A percentile compares a stretch with the other conserved stretches of the same genome.
Evolutionary conservation across 495 filamentous ascomycete genomes (phyloP).

Genomic region (Penicilliopsis zonata): DNA sequence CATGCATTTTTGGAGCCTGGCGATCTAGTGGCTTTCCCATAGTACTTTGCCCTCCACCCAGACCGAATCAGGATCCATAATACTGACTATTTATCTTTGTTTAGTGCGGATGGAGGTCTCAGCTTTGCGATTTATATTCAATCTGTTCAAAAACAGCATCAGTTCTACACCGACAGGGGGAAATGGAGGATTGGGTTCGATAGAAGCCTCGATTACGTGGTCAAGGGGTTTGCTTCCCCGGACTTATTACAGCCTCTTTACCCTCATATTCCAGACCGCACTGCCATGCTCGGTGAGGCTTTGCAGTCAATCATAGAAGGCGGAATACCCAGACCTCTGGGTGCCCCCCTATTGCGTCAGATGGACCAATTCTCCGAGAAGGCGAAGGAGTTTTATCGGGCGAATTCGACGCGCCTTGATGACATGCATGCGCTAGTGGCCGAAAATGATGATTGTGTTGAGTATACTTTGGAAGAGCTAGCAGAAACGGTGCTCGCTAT

Average conservation of each 20-base stretch:
- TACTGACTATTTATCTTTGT: conserved; percentile 5
- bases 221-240: conserved; percentile 49
- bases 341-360: conserved; percentile 20
- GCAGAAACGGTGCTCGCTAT: conserved; percentile 38
- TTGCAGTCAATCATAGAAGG: conserved; percentile 28
- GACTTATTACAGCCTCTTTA: conserved; percentile 46
- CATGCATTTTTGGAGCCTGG: conserved; percentile 45
- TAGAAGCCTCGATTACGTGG: conserved; percentile 41
- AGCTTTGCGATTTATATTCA: conserved; percentile 60
- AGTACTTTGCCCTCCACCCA: conserved; percentile 32
- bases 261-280: conserved; percentile 45
- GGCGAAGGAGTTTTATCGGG: conserved; percentile 23
- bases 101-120: conserved; percentile 26
- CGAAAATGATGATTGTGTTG: conserved; percentile 29
- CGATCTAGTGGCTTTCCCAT: conserved; percentile 55
- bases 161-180: conserved; percentile 64
- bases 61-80: too few relatives aligned
- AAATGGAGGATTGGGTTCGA: conserved; percentile 51
- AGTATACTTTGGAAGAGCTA: conserved; percentile 53
- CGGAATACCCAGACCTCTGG: conserved; percentile 28
- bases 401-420: conserved; percentile 39
- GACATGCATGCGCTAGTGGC: conserved; percentile 34
- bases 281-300: conserved; percentile 27
- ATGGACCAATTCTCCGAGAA: conserved; percentile 19
- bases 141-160: conserved; percentile 44